Conservation (phyloP, 306 rosid genomes). For the Vigna mungo region DNA sequence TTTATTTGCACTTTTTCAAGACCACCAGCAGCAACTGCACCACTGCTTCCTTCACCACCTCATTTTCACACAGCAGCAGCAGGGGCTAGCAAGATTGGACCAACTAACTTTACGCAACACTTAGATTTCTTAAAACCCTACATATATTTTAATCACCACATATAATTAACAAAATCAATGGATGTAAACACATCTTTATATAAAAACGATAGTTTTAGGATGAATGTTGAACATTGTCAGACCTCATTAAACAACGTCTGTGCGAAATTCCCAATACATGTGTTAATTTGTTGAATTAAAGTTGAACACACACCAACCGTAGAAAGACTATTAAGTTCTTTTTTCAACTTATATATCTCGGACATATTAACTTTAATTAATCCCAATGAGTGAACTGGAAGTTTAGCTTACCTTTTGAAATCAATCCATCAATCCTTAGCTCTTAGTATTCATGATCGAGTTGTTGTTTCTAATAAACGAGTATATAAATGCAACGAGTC, state of each 20-base stretch:
- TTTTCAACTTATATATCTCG: neutral
- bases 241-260: neutral
- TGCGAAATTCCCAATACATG: neutral
- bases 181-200: neutral
- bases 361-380: neutral
- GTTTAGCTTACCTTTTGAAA: slow-evolving; percentile 3
- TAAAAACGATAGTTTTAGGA: neutral
- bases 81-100: neutral
- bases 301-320: neutral
- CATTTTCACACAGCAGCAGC: slow-evolving; percentile 13
- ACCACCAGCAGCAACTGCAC: slow-evolving; percentile 17
- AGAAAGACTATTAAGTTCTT: neutral
- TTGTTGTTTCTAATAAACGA: slow-evolving; percentile 10
- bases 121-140: slow-evolving; percentile 9
- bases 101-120: slow-evolving; percentile 35
- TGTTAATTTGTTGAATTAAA: neutral
- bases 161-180: neutral
- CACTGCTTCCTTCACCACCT: neutral
- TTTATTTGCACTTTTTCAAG: slow-evolving; percentile 54
- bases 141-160: neutral
- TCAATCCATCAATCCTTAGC: neutral
- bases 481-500: neutral
- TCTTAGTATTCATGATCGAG: neutral
- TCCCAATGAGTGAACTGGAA: neutral
- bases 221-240: neutral